Evolutionary conservation across 495 filamentous ascomycete genomes (phyloP).

Genomic region (Lichenothelia convexa): DNA sequence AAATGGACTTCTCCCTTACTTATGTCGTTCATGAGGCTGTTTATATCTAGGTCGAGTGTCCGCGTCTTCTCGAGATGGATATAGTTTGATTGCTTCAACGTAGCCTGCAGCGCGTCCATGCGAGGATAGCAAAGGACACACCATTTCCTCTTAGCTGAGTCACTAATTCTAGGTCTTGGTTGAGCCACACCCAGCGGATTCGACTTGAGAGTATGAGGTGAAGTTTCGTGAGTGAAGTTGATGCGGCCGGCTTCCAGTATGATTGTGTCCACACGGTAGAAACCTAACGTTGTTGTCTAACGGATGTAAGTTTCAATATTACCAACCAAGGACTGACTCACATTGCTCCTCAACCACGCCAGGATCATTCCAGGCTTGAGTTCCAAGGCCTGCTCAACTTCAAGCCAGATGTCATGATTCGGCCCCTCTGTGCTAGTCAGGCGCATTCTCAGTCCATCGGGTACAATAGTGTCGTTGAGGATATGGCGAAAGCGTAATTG

Average conservation of each 20-base stretch:
- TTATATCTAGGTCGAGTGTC: slow-evolving; percentile 52
- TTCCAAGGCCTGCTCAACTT: slow-evolving; percentile 23
- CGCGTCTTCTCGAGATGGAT: slow-evolving; percentile 64
- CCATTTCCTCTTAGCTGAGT: slow-evolving; percentile 25
- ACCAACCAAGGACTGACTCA: slow-evolving; percentile 13
- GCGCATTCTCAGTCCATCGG: slow-evolving; percentile 47
- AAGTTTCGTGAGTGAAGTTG: slow-evolving; percentile 41
- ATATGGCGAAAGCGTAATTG: slow-evolving; percentile 52
- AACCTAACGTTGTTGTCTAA: slow-evolving; percentile 49
- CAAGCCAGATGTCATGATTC: slow-evolving; percentile 46
- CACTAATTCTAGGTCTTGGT: slow-evolving; percentile 19
- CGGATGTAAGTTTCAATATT: neutral
- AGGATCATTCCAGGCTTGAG: slow-evolving; percentile 37
- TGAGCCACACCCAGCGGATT: slow-evolving; percentile 15
- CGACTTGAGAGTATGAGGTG: slow-evolving; percentile 14
- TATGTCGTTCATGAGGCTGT: slow-evolving; percentile 63
- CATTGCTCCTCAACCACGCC: slow-evolving; percentile 31
- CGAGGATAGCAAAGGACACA: slow-evolving; percentile 34
- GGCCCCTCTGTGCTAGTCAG: slow-evolving; percentile 28
- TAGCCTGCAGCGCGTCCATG: slow-evolving; percentile 29
- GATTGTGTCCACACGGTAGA: slow-evolving; percentile 58
- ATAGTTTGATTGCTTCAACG: slow-evolving; percentile 30
- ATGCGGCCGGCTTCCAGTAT: slow-evolving; percentile 51
- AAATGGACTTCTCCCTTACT: slow-evolving; percentile 49
- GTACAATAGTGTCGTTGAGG: slow-evolving; percentile 47